phyloP scores from a whole-genome alignment of 495 filamentous ascomycete species.

The Daldinia caldariorum region DNA sequence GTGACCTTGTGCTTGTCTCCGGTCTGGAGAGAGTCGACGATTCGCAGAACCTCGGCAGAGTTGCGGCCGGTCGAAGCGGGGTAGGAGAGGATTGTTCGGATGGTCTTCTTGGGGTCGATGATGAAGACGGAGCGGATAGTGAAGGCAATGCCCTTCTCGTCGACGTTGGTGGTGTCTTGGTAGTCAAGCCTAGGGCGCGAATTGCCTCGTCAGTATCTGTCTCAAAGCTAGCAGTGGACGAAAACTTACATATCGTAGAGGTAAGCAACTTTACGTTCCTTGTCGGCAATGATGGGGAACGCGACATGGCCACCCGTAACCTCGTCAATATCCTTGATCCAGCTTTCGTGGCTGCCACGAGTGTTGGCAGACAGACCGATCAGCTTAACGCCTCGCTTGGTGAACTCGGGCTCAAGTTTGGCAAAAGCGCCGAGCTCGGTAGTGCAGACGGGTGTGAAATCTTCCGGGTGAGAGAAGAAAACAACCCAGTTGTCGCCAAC shows the following conservation, averaged over 20 bases:
- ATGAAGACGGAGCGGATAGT: constrained; percentile 99
- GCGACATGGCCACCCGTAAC: constrained; percentile 79
- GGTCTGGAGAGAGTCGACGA: constrained; percentile 95
- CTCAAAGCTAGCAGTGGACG: not conserved
- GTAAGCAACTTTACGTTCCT: constrained; percentile 90
- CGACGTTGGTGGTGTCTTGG: constrained; percentile 82
- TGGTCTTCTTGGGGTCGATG: constrained; percentile 98
- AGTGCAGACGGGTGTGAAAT: constrained; percentile 95
- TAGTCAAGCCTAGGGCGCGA: constrained; percentile 74
- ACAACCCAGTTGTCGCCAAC: constrained; percentile 94
- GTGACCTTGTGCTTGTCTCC: constrained; percentile 96
- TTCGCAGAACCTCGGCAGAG: constrained; percentile 92
- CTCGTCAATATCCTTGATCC: constrained; percentile 98
- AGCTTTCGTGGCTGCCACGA: constrained; percentile 69
- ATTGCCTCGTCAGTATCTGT: constrained; percentile 8
- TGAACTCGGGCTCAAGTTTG: constrained; percentile 97
- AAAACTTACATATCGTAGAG: constrained; percentile 90
- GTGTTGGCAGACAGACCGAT: constrained; percentile 93
- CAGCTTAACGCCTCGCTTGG: constrained; percentile 90
- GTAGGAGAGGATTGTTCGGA: constrained; percentile 95
- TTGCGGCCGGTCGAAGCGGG: constrained; percentile 97
- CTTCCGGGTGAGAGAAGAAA: constrained; percentile 97
- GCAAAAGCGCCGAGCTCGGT: constrained; percentile 98
- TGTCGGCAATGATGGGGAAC: constrained; percentile 98
- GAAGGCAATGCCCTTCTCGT: constrained; percentile 95